Percentiles rank a stretch among this genome's conserved stretches.
These are phyloP conservation scores for Mucor piriformis DNA, from an alignment of 371 early-diverging fungal genomes.

Conservation along the genomic window DNA sequence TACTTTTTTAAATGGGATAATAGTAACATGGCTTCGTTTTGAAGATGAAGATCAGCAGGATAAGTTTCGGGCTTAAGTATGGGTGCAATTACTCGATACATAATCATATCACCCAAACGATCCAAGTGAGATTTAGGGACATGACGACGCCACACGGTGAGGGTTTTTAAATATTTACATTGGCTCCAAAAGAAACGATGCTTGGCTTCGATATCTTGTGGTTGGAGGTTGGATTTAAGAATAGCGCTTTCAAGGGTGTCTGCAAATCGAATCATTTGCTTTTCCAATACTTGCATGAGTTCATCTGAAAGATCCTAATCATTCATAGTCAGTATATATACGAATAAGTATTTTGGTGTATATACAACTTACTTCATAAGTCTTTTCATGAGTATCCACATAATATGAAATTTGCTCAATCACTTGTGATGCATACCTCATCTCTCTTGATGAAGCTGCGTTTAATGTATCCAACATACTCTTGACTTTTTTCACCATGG, in stretches of 20 bases:
- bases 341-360: neutral
- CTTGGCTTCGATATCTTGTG: conserved; percentile 27
- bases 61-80: conserved; percentile 26
- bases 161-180: conserved; percentile 44
- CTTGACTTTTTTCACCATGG: conserved; percentile 38
- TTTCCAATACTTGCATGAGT: conserved; percentile 31
- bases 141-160: conserved; percentile 32
- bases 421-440: conserved; percentile 39
- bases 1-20: conserved; percentile 12
- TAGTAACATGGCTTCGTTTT: conserved; percentile 13
- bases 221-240: conserved; percentile 10
- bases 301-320: conserved; percentile 30
- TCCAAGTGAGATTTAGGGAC: conserved; percentile 28
- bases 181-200: conserved; percentile 40
- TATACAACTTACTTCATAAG: conserved; percentile 32
- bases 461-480: conserved; percentile 39
- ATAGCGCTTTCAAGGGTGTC: conserved; percentile 28
- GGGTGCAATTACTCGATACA: conserved; percentile 33
- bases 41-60: conserved; percentile 14
- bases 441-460: conserved; percentile 34
- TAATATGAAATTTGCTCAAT: conserved; percentile 52
- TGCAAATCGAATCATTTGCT: conserved; percentile 30
- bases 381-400: conserved; percentile 41
- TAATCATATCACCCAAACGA: conserved; percentile 21
- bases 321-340: neutral